phyloP scores from a whole-genome alignment of 139 green algal species.

The Coccomyxa sp. region DNA sequence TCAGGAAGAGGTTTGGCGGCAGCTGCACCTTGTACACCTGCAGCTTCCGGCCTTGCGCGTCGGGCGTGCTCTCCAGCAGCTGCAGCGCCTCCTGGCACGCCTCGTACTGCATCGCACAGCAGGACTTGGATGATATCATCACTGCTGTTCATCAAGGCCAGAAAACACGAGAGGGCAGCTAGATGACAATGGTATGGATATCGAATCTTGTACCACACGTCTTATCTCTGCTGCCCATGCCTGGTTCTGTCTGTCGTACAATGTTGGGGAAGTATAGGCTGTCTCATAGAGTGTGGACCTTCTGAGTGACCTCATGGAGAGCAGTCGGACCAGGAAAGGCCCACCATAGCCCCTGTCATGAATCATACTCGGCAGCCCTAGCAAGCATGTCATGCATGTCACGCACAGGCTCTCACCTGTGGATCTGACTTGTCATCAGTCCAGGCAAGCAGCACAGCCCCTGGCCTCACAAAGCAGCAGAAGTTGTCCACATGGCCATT shows the following conservation, averaged over 20 bases:
- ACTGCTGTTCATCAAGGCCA: background rate
- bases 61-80: conserved; percentile 28
- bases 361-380: background rate
- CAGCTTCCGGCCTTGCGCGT: conserved; percentile 56
- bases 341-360: background rate
- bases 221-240: background rate
- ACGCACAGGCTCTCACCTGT: conserved; percentile 11
- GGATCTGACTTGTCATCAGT: conserved; percentile 62
- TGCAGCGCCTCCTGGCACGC: conserved; percentile 30
- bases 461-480: conserved; percentile 61
- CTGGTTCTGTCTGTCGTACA: background rate
- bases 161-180: background rate
- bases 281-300: background rate
- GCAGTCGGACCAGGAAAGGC: background rate
- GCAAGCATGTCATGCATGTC: background rate
- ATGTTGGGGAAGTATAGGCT: background rate
- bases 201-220: too few relatives aligned
- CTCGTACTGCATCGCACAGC: conserved; percentile 20
- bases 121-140: background rate
- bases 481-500: conserved; percentile 82
- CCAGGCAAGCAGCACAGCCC: conserved; percentile 68
- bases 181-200: background rate
- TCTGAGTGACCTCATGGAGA: background rate
- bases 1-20: conserved; percentile 45
- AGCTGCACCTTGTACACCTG: conserved; percentile 64